phyloP scores from a whole-genome alignment of 2,329 filamentous ascomycete species.

The Calonectria pseudoturangicola region DNA sequence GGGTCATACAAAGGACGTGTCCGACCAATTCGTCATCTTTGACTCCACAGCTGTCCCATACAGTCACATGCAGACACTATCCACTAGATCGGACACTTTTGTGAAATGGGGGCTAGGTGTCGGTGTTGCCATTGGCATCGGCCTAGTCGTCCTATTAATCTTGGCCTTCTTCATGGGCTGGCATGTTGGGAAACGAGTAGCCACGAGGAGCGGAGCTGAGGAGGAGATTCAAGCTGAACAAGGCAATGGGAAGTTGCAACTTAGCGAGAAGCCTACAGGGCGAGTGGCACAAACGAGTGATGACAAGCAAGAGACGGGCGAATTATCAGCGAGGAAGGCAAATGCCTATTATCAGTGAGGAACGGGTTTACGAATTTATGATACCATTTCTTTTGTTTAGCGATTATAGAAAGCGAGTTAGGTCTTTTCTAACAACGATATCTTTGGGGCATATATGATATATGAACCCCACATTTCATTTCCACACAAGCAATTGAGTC shows the following conservation, averaged over 20 bases:
- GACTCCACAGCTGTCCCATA: constrained; percentile 36
- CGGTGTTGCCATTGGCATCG: constrained; percentile 41
- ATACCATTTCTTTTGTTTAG: constrained; percentile 29
- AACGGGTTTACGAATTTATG: constrained; percentile 14
- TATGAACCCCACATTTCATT: neutral
- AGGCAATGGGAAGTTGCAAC: neutral
- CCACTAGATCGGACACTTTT: constrained; percentile 18
- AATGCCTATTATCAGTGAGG: constrained; percentile 1
- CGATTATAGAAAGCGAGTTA: constrained; percentile 12
- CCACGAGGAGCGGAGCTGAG: neutral
- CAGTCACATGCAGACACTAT: constrained; percentile 27
- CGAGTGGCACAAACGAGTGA: neutral
- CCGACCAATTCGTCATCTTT: constrained; percentile 45
- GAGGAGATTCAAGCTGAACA: neutral
- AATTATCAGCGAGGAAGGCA: constrained; percentile 6
- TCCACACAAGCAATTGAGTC: neutral
- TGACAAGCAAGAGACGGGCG: neutral
- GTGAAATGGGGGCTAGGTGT: constrained; percentile 38
- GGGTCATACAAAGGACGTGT: constrained; percentile 36
- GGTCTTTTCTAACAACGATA: neutral
- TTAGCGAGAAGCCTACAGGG: neutral
- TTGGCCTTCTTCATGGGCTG: constrained; percentile 32
- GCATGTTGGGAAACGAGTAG: constrained; percentile 11
- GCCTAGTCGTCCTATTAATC: constrained; percentile 27
- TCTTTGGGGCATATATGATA: neutral